These are phyloP conservation scores for Daldinia grandis DNA, from an alignment of 495 filamentous ascomycete genomes.

Conservation along the genomic window DNA sequence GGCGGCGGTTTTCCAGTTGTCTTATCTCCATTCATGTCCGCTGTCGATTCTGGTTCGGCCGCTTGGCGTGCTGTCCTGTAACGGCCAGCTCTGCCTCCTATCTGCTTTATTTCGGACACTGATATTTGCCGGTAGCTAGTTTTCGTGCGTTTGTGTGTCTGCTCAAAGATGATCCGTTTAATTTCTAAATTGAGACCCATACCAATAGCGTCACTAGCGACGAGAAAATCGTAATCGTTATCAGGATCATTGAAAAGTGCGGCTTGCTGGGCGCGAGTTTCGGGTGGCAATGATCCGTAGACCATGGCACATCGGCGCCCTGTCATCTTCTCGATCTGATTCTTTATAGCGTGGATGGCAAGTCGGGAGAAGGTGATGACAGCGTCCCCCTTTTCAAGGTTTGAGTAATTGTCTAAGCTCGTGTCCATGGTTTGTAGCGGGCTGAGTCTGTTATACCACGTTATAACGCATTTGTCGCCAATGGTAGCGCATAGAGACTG, in stretches of 20 bases:
- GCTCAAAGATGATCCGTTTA: slow-evolving; percentile 89
- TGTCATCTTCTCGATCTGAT: slow-evolving; percentile 76
- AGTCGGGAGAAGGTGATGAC: slow-evolving; percentile 85
- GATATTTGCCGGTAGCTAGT: slow-evolving; percentile 58
- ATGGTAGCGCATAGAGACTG: slow-evolving; percentile 77
- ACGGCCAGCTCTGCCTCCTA: slow-evolving; percentile 90
- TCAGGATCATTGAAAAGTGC: slow-evolving; percentile 90
- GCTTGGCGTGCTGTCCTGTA: slow-evolving; percentile 75
- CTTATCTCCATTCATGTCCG: slow-evolving; percentile 50
- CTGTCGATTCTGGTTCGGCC: slow-evolving; percentile 22
- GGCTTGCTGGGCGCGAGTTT: slow-evolving; percentile 90
- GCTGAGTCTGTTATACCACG: slow-evolving; percentile 83
- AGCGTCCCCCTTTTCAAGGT: slow-evolving; percentile 88
- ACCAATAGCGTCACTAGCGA: slow-evolving; percentile 95
- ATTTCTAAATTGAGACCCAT: slow-evolving; percentile 97
- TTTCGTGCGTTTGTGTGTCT: slow-evolving; percentile 72
- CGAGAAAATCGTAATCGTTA: slow-evolving; percentile 93
- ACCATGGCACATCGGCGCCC: slow-evolving; percentile 86
- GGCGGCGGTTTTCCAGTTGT: slow-evolving; percentile 43
- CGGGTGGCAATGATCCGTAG: slow-evolving; percentile 91
- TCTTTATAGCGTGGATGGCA: slow-evolving; percentile 81
- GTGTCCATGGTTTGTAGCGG: slow-evolving; percentile 70
- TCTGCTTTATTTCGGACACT: slow-evolving; percentile 90
- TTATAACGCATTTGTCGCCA: slow-evolving; percentile 83
- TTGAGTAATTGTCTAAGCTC: slow-evolving; percentile 67